These are phyloP conservation scores for Diaporthe nobilis DNA, from an alignment of 2,329 filamentous ascomycete genomes.

Conservation along the genomic window DNA sequence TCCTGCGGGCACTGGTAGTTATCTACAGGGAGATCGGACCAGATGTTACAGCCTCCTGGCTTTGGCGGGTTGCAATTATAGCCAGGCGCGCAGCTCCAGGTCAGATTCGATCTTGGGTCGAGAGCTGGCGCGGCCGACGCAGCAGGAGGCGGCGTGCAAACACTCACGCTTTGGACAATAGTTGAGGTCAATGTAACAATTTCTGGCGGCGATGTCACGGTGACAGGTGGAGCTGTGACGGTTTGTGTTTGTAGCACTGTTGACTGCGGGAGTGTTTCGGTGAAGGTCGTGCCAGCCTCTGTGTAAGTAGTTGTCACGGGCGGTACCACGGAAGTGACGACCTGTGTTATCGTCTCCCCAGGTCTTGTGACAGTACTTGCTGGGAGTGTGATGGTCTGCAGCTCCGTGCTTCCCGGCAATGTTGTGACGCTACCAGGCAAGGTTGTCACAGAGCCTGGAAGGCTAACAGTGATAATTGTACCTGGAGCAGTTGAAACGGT, in stretches of 20 bases:
- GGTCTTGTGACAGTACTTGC: slow-evolving; percentile 39
- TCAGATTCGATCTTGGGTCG: slow-evolving; percentile 56
- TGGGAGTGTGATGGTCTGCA: slow-evolving; percentile 34
- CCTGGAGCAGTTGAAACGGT: slow-evolving; percentile 37
- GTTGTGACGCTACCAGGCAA: slow-evolving; percentile 33
- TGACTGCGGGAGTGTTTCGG: not conserved
- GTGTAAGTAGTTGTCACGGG: slow-evolving; percentile 32
- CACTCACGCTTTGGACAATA: slow-evolving; percentile 51
- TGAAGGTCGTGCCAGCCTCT: slow-evolving; percentile 13
- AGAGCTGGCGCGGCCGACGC: slow-evolving; percentile 46
- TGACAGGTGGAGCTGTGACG: slow-evolving; percentile 43
- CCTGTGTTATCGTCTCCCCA: slow-evolving; percentile 34
- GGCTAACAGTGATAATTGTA: slow-evolving; percentile 33
- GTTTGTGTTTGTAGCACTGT: slow-evolving; percentile 31
- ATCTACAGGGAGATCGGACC: slow-evolving; percentile 60
- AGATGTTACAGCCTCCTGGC: slow-evolving; percentile 65
- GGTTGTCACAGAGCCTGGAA: slow-evolving; percentile 44
- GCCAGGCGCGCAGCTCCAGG: slow-evolving; percentile 69
- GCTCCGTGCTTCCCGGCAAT: slow-evolving; percentile 31
- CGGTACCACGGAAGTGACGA: slow-evolving; percentile 42
- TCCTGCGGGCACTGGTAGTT: slow-evolving; percentile 62
- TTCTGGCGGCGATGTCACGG: slow-evolving; percentile 45
- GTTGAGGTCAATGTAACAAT: slow-evolving; percentile 52
- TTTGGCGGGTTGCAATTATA: slow-evolving; percentile 67
- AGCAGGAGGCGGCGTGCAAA: slow-evolving; percentile 63